Evolutionary conservation across 2,329 filamentous ascomycete species (phyloP).

Genomic region (Hymenoscyphus occultus): DNA sequence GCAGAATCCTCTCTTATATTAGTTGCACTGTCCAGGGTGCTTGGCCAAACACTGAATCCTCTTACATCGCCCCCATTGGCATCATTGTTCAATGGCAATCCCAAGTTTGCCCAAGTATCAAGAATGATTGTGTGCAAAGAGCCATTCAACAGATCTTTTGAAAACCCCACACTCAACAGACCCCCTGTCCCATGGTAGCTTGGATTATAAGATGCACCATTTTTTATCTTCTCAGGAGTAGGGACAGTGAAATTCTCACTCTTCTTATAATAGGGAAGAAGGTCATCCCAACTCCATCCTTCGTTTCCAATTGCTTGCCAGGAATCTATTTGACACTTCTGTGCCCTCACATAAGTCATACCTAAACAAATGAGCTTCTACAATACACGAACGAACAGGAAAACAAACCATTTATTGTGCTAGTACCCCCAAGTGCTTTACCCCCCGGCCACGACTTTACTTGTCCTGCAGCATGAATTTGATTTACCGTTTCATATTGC

Average conservation of each 20-base stretch:
- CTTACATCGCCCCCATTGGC: slow-evolving; percentile 21
- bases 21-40: slow-evolving; percentile 16
- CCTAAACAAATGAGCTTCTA: not conserved
- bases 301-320: slow-evolving; percentile 39
- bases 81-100: slow-evolving; percentile 18
- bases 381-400: not conserved
- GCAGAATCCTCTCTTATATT: slow-evolving; percentile 25
- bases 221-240: slow-evolving; percentile 27
- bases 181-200: slow-evolving; percentile 20
- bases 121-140: slow-evolving; percentile 11
- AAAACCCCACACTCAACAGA: slow-evolving; percentile 23
- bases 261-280: slow-evolving; percentile 45
- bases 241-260: slow-evolving; percentile 21
- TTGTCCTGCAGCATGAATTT: slow-evolving; percentile 17
- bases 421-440: slow-evolving; percentile 24
- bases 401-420: slow-evolving; percentile 28
- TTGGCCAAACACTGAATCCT: slow-evolving; percentile 20
- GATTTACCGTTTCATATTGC: slow-evolving; percentile 21
- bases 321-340: slow-evolving; percentile 40
- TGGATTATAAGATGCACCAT: slow-evolving; percentile 10
- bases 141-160: slow-evolving; percentile 19
- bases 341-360: slow-evolving; percentile 25
- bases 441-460: slow-evolving; percentile 14
- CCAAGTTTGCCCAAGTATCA: slow-evolving; percentile 16
- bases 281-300: slow-evolving; percentile 44